Conservation (phyloP, 441 rosid genomes). For the Biscutella laevigata region DNA sequence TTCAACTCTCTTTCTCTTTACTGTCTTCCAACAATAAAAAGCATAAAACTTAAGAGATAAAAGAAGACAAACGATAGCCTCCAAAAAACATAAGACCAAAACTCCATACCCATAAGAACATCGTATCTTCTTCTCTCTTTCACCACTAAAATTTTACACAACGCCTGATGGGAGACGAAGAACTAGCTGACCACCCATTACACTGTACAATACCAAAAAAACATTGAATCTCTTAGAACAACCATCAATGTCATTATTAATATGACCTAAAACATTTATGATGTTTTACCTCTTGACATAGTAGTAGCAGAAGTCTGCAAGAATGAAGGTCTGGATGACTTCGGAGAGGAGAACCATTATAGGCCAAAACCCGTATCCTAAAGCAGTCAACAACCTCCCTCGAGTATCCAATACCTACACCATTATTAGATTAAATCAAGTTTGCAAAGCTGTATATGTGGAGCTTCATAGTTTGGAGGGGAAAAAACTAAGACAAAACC, state of each 20-base stretch:
- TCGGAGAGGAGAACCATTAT: constrained; percentile 55
- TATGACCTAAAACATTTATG: neutral
- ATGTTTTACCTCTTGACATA: constrained; percentile 47
- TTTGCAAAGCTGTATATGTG: neutral
- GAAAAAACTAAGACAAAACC: constrained; percentile 24
- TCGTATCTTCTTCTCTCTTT: neutral
- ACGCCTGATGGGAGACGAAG: constrained; percentile 58
- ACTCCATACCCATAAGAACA: constrained; percentile 12
- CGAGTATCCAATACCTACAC: constrained; percentile 46
- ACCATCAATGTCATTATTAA: neutral
- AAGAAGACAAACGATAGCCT: constrained; percentile 13
- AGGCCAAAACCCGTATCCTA: constrained; percentile 67
- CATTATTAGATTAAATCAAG: neutral
- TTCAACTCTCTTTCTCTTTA: constrained; percentile 1
- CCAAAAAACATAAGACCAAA: constrained; percentile 4
- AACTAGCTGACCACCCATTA: constrained; percentile 56
- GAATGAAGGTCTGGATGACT: constrained; percentile 51
- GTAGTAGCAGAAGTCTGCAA: constrained; percentile 65
- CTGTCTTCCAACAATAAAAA: constrained; percentile 1
- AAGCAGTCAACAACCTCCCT: constrained; percentile 43
- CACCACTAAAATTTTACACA: constrained; percentile 30
- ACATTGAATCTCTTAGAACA: neutral
- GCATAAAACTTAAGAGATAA: neutral
- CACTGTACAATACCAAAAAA: constrained; percentile 23
- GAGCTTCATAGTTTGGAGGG: neutral